Conservation (phyloP, 441 rosid genomes). For the Erodium texanum region DNA sequence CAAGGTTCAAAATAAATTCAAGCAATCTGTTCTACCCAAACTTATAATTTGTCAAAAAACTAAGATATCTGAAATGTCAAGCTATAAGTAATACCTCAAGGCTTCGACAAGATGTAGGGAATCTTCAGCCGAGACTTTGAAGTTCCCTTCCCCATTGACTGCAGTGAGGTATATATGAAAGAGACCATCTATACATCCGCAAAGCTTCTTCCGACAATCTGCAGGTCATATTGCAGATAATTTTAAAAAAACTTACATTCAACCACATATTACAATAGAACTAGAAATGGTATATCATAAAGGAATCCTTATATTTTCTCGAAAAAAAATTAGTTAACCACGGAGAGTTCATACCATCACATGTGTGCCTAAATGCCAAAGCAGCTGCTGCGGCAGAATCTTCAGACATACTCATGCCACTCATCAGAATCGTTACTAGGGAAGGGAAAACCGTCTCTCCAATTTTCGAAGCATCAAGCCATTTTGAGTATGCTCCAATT, state of each 20-base stretch:
- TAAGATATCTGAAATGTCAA: neutral
- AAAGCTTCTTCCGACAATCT: slow-evolving; percentile 91
- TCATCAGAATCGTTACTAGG: slow-evolving; percentile 68
- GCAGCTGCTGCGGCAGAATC: slow-evolving; percentile 99
- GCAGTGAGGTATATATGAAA: slow-evolving; percentile 74
- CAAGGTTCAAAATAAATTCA: slow-evolving; percentile 22
- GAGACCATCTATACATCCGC: slow-evolving; percentile 70
- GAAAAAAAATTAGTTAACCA: slow-evolving; percentile 3
- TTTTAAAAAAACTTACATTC: neutral
- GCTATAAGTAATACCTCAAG: slow-evolving; percentile 43
- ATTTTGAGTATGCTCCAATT: slow-evolving; percentile 92
- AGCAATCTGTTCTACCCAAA: slow-evolving; percentile 18
- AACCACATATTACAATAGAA: neutral
- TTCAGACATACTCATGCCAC: slow-evolving; percentile 90
- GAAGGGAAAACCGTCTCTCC: slow-evolving; percentile 65
- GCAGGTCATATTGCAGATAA: slow-evolving; percentile 19
- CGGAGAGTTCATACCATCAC: slow-evolving; percentile 55
- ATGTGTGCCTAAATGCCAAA: slow-evolving; percentile 84
- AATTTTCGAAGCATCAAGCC: slow-evolving; percentile 80
- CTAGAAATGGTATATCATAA: neutral
- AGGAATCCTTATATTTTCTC: neutral
- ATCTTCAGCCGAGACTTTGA: slow-evolving; percentile 89
- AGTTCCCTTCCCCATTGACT: slow-evolving; percentile 69
- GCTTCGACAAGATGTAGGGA: slow-evolving; percentile 92
- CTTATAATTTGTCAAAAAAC: slow-evolving; percentile 15